Conservation (phyloP, 306 rosid species). For the Sechiopsis laciniata region DNA sequence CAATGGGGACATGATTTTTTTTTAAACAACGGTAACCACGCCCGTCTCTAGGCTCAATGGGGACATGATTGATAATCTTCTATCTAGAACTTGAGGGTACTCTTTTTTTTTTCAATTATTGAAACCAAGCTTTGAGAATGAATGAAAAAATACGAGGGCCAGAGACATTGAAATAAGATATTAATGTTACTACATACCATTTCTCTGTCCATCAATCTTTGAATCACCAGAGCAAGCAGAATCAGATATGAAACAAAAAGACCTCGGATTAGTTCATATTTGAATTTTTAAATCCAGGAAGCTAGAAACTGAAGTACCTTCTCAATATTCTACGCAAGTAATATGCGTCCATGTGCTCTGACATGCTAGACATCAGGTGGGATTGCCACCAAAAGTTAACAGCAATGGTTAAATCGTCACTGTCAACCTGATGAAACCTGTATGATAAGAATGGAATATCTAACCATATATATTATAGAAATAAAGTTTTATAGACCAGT, state of each 20-base stretch:
- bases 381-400: slow-evolving; percentile 96
- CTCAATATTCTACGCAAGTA: slow-evolving; percentile 76
- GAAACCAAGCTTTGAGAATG: background rate
- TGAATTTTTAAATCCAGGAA: slow-evolving; percentile 14
- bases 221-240: slow-evolving; percentile 25
- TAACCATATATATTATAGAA: slow-evolving; percentile 13
- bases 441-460: slow-evolving; percentile 12
- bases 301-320: slow-evolving; percentile 50
- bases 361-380: slow-evolving; percentile 53
- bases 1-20: background rate
- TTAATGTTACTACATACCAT: slow-evolving; percentile 45
- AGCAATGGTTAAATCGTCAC: slow-evolving; percentile 85
- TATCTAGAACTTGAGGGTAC: background rate
- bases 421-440: slow-evolving; percentile 94
- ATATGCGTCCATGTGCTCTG: slow-evolving; percentile 89
- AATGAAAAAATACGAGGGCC: background rate
- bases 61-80: background rate
- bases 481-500: background rate
- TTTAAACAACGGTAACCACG: too few relatives aligned
- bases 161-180: slow-evolving; percentile 3
- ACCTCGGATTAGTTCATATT: slow-evolving; percentile 33
- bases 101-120: background rate
- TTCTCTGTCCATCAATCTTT: slow-evolving; percentile 78
- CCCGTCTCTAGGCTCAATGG: too few relatives aligned
- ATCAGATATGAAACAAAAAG: slow-evolving; percentile 31